phyloP scores from a whole-genome alignment of 805 yeast species.

The Saccharomyces mikatae region DNA sequence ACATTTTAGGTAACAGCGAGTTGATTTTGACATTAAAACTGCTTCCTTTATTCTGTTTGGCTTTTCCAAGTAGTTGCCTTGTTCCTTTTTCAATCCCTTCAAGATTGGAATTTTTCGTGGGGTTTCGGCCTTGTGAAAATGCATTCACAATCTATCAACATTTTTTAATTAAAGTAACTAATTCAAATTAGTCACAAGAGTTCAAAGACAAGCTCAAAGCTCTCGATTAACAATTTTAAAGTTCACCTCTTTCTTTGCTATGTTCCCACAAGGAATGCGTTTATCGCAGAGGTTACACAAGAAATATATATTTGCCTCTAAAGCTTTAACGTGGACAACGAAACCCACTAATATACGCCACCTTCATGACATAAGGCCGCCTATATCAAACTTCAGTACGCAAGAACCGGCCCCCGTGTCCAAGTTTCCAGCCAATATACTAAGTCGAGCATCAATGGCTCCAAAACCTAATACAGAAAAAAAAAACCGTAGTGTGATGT shows the following conservation, averaged over 20 bases:
- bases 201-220: neutral
- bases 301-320: neutral
- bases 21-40: neutral
- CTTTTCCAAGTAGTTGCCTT: neutral
- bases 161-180: neutral
- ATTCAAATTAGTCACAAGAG: neutral
- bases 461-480: neutral
- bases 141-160: neutral
- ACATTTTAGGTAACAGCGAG: constrained; percentile 33
- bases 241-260: neutral
- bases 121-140: neutral
- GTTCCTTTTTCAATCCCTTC: neutral
- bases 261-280: neutral
- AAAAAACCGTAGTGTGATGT: neutral
- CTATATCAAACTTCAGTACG: neutral
- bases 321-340: neutral
- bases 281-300: neutral
- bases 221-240: neutral
- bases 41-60: neutral
- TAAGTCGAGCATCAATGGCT: neutral
- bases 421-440: neutral
- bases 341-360: neutral
- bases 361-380: neutral
- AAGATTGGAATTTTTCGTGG: neutral
- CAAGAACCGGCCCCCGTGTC: neutral